phyloP scores from a whole-genome alignment of 1,284 basidiomycete genomes.

The Tilletiaria anomala region DNA sequence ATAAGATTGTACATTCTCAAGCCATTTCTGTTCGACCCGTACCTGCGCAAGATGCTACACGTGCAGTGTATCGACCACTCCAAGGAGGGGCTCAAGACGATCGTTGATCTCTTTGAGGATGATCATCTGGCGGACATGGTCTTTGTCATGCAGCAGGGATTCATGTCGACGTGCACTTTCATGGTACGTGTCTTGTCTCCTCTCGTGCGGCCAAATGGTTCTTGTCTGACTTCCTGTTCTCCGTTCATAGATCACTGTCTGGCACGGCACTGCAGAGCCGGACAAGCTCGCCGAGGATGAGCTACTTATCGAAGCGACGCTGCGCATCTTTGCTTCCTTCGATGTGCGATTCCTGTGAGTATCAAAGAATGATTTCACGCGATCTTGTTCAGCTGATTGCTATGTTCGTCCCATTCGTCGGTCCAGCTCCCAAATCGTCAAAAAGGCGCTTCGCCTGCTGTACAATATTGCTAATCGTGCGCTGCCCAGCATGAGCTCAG shows the following conservation, averaged over 20 bases:
- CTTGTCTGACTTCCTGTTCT: not conserved
- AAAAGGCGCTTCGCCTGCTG: not conserved
- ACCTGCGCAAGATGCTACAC: not conserved
- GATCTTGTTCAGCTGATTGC: not conserved
- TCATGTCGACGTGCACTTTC: constrained; percentile 27
- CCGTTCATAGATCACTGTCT: constrained; percentile 17
- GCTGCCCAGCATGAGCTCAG: not conserved
- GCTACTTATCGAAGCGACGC: constrained; percentile 20
- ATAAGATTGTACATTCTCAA: constrained; percentile 30
- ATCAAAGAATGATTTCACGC: not conserved
- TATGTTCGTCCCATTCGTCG: not conserved
- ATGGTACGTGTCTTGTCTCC: constrained; percentile 5
- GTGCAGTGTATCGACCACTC: constrained; percentile 20
- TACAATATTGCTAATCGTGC: not conserved
- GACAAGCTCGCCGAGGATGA: constrained; percentile 17
- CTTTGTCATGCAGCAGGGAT: constrained; percentile 27
- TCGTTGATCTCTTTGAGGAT: constrained; percentile 19
- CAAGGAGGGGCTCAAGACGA: constrained; percentile 16
- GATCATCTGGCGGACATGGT: constrained; percentile 14
- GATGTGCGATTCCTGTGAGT: constrained; percentile 15
- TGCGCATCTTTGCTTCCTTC: constrained; percentile 18
- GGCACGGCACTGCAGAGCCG: constrained; percentile 18
- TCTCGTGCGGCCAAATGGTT: too few relatives aligned
- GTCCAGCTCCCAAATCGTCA: not conserved
- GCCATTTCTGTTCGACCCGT: constrained; percentile 22